Evolutionary conservation across 345 rosid genomes (phyloP).

Genomic region (Eucalyptus sideroxylon): DNA sequence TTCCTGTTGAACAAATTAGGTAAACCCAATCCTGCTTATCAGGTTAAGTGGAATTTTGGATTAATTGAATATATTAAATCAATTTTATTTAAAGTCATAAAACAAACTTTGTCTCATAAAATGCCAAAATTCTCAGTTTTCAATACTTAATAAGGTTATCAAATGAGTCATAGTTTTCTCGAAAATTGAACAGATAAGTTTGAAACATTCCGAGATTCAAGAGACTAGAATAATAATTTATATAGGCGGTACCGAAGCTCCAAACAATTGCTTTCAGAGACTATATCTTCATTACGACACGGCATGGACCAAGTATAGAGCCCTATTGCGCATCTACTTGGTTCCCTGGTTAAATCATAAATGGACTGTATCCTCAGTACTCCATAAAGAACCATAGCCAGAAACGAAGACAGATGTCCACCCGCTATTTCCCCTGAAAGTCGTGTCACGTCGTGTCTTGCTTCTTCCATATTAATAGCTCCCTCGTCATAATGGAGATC

Average conservation of each 20-base stretch:
- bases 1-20: not conserved
- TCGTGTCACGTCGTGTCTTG: not conserved
- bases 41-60: not conserved
- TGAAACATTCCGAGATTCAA: not conserved
- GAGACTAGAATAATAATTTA: not conserved
- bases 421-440: not conserved
- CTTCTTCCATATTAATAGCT: not conserved
- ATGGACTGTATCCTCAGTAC: not conserved
- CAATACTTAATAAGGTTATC: not conserved
- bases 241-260: not conserved
- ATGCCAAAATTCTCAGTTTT: not conserved
- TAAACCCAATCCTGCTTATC: not conserved
- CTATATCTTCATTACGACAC: not conserved
- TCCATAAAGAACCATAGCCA: not conserved
- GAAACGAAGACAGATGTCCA: not conserved
- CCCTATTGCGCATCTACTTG: not conserved
- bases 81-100: not conserved
- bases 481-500: not conserved
- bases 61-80: not conserved
- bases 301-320: not conserved
- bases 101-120: not conserved
- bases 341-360: not conserved
- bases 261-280: not conserved
- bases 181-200: not conserved
- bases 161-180: not conserved